Evolutionary conservation across 257 asterid genomes (phyloP).

Genomic region (Striga asiatica): DNA sequence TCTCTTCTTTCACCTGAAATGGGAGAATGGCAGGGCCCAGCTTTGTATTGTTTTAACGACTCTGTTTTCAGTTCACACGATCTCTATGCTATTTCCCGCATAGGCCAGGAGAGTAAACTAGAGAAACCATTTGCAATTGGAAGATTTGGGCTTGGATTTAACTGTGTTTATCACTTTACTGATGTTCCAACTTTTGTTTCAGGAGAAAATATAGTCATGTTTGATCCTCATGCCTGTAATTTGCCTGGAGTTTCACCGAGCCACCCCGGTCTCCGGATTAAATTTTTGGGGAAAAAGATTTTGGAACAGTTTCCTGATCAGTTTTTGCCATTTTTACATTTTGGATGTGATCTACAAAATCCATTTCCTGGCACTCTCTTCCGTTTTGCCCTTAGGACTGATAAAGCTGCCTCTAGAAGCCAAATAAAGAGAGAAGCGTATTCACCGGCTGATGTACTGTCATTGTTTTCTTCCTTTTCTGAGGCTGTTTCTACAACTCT

Average conservation of each 20-base stretch:
- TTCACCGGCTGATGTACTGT: slow-evolving; percentile 70
- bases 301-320: slow-evolving; percentile 96
- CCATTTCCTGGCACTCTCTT: slow-evolving; percentile 88
- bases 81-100: slow-evolving; percentile 90
- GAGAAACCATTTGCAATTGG: slow-evolving; percentile 98
- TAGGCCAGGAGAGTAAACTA: slow-evolving; percentile 94
- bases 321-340: slow-evolving; percentile 88
- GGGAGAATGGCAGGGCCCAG: slow-evolving; percentile 99
- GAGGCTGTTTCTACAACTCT: slow-evolving; percentile 77
- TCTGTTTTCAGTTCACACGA: slow-evolving; percentile 94
- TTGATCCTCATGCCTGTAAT: slow-evolving; percentile 93
- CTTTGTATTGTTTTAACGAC: slow-evolving; percentile 89
- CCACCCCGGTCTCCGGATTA: slow-evolving; percentile 91
- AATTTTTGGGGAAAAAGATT: slow-evolving; percentile 61
- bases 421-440: slow-evolving; percentile 80
- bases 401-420: slow-evolving; percentile 75
- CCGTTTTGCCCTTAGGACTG: slow-evolving; percentile 83
- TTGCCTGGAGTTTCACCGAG: slow-evolving; percentile 94
- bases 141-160: slow-evolving; percentile 95
- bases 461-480: slow-evolving; percentile 70
- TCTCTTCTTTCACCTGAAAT: slow-evolving; percentile 96
- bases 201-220: slow-evolving; percentile 92
- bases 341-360: slow-evolving; percentile 82
- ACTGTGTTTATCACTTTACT: slow-evolving; percentile 87
- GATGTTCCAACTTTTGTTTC: slow-evolving; percentile 94